A percentile compares a stretch with the other conserved stretches of the same genome.
Conservation (phyloP, 495 filamentous ascomycete species). For the Podospora tetraspora region DNA sequence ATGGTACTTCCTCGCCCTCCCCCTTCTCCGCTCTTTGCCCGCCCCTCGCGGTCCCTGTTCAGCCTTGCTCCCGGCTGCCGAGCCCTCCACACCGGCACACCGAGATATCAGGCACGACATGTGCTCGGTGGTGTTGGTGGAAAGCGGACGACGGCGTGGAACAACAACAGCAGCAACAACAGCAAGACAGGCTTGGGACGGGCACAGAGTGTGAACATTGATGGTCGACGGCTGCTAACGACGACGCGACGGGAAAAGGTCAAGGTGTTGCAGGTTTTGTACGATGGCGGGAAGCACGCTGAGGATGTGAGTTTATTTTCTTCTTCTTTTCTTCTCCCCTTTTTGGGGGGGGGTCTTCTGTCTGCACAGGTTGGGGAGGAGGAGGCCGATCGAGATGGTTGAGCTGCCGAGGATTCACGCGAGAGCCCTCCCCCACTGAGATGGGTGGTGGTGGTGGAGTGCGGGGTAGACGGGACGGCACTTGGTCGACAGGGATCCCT, state of each 20-base stretch:
- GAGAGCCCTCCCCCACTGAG: background rate
- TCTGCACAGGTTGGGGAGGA: no score
- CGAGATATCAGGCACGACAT: background rate
- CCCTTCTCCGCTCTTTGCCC: constrained; percentile 26
- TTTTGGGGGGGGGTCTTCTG: no score
- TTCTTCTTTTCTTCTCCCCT: constrained; percentile 2
- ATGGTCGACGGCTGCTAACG: constrained; percentile 38
- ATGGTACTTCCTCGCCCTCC: constrained; percentile 45
- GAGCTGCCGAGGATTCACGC: background rate
- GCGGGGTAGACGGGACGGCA: constrained; percentile 16
- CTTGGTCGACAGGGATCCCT: constrained; percentile 1
- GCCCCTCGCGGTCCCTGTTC: constrained; percentile 23
- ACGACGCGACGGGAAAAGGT: constrained; percentile 49
- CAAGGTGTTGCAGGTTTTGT: constrained; percentile 53
- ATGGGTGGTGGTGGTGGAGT: background rate
- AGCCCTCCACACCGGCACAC: background rate
- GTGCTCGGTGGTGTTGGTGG: no score
- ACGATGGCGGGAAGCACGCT: constrained; percentile 51
- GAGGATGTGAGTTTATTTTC: constrained; percentile 38
- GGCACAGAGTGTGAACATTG: background rate
- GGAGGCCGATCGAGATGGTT: no score
- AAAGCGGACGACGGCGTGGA: background rate
- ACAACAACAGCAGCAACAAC: no score
- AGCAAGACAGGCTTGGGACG: background rate
- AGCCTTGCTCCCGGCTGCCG: constrained; percentile 14